phyloP scores from a whole-genome alignment of 2,329 filamentous ascomycete genomes.

The Apiospora pterosperma region DNA sequence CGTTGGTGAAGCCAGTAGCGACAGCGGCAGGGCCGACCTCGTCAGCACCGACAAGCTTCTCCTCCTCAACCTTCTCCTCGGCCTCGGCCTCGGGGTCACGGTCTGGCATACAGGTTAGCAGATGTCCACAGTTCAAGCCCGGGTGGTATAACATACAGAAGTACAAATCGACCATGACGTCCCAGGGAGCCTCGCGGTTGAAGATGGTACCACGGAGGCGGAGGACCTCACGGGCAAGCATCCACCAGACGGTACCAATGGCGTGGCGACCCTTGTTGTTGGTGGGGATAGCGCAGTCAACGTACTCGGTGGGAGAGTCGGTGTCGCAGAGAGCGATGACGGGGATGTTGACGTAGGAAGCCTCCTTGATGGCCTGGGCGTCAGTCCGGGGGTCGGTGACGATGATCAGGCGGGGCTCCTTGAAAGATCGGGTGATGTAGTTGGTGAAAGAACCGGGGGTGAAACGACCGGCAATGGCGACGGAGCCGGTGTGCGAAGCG shows the following conservation, averaged over 20 bases:
- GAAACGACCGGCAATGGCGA: constrained; percentile 98
- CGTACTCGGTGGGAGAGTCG: constrained; percentile 98
- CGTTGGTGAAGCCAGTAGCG: constrained; percentile 68
- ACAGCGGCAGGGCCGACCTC: constrained; percentile 78
- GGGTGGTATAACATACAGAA: constrained; percentile 65
- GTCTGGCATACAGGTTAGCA: constrained; percentile 47
- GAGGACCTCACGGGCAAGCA: constrained; percentile 99
- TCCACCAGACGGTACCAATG: constrained; percentile 98
- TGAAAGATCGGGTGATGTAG: constrained; percentile 99
- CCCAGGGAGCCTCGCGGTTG: constrained; percentile 95
- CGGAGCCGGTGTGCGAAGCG: constrained; percentile 95
- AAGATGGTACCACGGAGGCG: constrained; percentile 96
- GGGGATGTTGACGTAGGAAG: constrained; percentile 99
- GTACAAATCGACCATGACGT: constrained; percentile 99
- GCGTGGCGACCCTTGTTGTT: constrained; percentile 99
- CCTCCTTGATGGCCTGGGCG: constrained; percentile 99
- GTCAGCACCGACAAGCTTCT: constrained; percentile 83
- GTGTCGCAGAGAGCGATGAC: constrained; percentile 99
- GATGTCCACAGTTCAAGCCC: not conserved
- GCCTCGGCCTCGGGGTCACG: constrained; percentile 99
- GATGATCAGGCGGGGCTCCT: constrained; percentile 99
- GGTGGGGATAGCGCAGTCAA: constrained; percentile 99
- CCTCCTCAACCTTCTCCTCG: constrained; percentile 93
- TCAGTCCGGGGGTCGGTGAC: constrained; percentile 99
- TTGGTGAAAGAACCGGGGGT: constrained; percentile 99